Evolutionary conservation across 805 yeast genomes (phyloP).

Genomic region (Saturnispora quitensis): DNA sequence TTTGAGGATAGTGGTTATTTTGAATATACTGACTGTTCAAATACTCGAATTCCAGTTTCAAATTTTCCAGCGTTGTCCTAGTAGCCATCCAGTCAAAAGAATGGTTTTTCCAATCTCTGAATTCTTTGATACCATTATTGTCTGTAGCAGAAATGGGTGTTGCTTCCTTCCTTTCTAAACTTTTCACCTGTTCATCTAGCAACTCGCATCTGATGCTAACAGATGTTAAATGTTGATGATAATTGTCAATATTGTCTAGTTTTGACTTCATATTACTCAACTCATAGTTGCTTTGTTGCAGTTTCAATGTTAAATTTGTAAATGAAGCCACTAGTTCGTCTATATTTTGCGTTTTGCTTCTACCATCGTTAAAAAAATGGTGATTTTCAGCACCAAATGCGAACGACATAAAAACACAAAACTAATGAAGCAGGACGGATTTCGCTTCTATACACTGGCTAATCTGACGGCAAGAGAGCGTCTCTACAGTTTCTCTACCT

Average conservation of each 20-base stretch:
- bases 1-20: constrained; percentile 13
- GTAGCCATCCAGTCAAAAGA: constrained; percentile 35
- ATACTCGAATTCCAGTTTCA: constrained; percentile 33
- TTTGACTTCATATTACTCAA: constrained; percentile 19
- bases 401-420: background rate
- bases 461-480: background rate
- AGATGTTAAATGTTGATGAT: constrained; percentile 25
- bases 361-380: background rate
- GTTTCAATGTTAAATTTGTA: background rate
- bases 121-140: constrained; percentile 17
- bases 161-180: constrained; percentile 18
- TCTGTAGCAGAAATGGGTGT: constrained; percentile 14
- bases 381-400: background rate
- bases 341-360: background rate
- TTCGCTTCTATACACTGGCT: background rate
- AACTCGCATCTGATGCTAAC: constrained; percentile 27
- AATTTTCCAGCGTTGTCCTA: constrained; percentile 37
- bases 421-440: background rate
- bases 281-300: background rate
- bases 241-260: constrained; percentile 22
- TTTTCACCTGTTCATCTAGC: constrained; percentile 27
- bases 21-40: constrained; percentile 21
- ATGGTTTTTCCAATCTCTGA: constrained; percentile 20
- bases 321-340: background rate
- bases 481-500: background rate